Evolutionary conservation across 805 yeast genomes (phyloP).

Genomic region (Pichia pseudocactophila): DNA sequence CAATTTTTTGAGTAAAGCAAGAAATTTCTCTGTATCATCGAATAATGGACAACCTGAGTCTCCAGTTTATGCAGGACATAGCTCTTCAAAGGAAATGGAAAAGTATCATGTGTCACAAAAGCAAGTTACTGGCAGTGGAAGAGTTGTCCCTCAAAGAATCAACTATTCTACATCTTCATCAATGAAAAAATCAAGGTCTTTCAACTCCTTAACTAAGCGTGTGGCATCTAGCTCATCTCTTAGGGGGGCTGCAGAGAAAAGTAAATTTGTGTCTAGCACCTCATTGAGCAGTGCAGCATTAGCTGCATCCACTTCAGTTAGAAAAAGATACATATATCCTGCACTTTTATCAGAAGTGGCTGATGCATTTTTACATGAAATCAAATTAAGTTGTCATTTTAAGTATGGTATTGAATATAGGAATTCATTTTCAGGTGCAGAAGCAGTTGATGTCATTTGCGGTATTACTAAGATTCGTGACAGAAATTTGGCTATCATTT

Average conservation of each 20-base stretch:
- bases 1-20: conserved; percentile 26
- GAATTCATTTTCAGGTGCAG: conserved; percentile 88
- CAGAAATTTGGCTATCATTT: conserved; percentile 75
- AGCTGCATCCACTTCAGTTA: conserved; percentile 32
- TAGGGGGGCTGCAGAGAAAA: conserved; percentile 25
- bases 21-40: conserved; percentile 20
- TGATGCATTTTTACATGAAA: conserved; percentile 56
- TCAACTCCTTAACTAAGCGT: conserved; percentile 35
- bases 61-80: conserved; percentile 7
- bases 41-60: conserved; percentile 8
- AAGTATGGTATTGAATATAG: conserved; percentile 89
- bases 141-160: conserved; percentile 38
- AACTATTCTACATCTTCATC: conserved; percentile 24
- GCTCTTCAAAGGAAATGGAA: conserved; percentile 19
- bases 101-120: conserved; percentile 29
- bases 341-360: conserved; percentile 86
- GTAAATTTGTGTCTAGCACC: conserved; percentile 18
- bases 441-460: conserved; percentile 88
- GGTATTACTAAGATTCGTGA: conserved; percentile 83
- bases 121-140: conserved; percentile 33
- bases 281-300: conserved; percentile 34
- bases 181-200: conserved; percentile 38
- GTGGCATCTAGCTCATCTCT: conserved; percentile 29
- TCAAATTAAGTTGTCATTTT: conserved; percentile 66
- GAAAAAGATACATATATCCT: conserved; percentile 55